Percentiles rank a stretch among this genome's conserved stretches.
Conservation (phyloP, 345 rosid genomes). For the Abelmoschus esculentus region DNA sequence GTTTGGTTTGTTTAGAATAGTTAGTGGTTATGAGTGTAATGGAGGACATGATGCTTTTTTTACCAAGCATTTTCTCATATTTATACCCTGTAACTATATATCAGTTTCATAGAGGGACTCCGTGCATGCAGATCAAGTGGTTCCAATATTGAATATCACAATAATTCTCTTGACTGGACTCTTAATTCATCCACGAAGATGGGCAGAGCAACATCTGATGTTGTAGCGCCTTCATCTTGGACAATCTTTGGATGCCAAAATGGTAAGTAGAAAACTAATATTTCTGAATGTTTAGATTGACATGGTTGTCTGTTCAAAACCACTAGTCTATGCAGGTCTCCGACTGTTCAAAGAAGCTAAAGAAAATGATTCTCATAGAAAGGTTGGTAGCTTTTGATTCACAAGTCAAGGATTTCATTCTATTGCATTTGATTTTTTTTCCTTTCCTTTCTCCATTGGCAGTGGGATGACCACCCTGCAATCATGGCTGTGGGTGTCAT, state of each 20-base stretch:
- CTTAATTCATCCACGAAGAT: conserved; percentile 40
- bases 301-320: conserved; percentile 13
- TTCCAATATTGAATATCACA: conserved; percentile 39
- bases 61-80: conserved; percentile 2
- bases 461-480: conserved; percentile 99
- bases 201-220: conserved; percentile 65
- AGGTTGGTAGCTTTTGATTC: conserved; percentile 37
- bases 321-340: conserved; percentile 46
- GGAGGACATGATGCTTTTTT: background rate
- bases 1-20: conserved; percentile 1
- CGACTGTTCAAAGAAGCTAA: conserved; percentile 88
- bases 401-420: conserved; percentile 4
- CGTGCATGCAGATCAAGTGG: conserved; percentile 46
- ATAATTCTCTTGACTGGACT: conserved; percentile 68
- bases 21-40: background rate
- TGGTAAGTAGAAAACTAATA: conserved; percentile 32
- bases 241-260: conserved; percentile 92
- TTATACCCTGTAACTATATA: conserved; percentile 5
- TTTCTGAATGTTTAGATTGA: conserved; percentile 1
- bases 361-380: conserved; percentile 59
- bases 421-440: conserved; percentile 3
- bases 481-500: conserved; percentile 95
- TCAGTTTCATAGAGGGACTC: conserved; percentile 10
- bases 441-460: background rate
- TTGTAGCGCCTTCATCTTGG: conserved; percentile 92